phyloP scores from a whole-genome alignment of 78 protist species.

The Ministeria vibrans region DNA sequence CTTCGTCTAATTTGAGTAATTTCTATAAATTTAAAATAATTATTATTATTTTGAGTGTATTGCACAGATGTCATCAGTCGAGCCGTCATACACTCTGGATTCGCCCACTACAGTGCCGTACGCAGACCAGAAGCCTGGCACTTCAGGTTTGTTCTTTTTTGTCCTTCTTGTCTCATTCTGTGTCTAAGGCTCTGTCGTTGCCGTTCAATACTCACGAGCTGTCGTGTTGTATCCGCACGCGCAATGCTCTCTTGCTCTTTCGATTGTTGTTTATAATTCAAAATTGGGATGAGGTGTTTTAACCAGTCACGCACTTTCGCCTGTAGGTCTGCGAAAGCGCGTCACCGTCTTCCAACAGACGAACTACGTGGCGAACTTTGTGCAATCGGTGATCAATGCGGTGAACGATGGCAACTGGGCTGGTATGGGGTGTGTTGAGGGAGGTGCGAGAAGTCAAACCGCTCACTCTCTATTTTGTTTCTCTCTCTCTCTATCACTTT shows the following conservation, averaged over 20 bases:
- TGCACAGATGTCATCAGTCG: too few species aligned
- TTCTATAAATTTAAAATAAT: too few species aligned
- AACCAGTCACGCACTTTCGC: too few species aligned
- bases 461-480: too few species aligned
- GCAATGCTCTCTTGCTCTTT: background rate
- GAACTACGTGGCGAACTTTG: slow-evolving; percentile 82
- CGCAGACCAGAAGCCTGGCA: slow-evolving; percentile 11
- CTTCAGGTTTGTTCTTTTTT: too few species aligned
- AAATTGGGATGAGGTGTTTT: too few species aligned
- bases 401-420: background rate
- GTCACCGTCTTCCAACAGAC: slow-evolving; percentile 46
- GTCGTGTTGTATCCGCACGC: background rate
- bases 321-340: slow-evolving; percentile 82
- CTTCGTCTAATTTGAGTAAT: too few species aligned
- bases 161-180: too few species aligned
- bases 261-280: slow-evolving; percentile 37
- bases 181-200: background rate
- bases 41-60: too few species aligned
- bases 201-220: background rate
- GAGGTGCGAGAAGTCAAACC: too few species aligned
- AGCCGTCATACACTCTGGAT: too few species aligned
- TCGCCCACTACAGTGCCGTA: background rate
- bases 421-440: too few species aligned
- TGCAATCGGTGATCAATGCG: slow-evolving; percentile 65
- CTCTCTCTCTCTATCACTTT: background rate